phyloP scores from a whole-genome alignment of 1,284 basidiomycete genomes.

The Amylostereum areolatum region DNA sequence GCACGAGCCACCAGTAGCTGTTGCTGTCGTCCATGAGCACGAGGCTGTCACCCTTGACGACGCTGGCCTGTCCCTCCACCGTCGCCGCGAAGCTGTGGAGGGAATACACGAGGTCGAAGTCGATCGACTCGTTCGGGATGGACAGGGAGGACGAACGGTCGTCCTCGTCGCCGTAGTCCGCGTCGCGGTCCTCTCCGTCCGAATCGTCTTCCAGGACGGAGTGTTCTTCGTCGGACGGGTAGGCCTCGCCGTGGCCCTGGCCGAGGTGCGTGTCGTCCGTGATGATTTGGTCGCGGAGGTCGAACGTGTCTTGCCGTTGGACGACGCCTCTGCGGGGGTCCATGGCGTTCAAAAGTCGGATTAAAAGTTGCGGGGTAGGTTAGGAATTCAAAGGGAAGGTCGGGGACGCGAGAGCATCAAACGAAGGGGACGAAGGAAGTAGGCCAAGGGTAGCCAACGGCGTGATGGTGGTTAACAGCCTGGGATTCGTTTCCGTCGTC shows the following conservation, averaged over 20 bases:
- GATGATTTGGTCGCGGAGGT: conserved; percentile 61
- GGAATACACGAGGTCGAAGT: conserved; percentile 87
- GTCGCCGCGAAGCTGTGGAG: conserved; percentile 93
- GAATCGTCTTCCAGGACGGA: conserved; percentile 76
- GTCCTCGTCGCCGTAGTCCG: conserved; percentile 63
- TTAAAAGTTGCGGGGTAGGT: too few species aligned
- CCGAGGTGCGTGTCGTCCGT: conserved; percentile 38
- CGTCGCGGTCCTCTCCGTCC: conserved; percentile 56
- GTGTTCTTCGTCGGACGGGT: conserved; percentile 64
- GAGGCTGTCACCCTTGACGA: conserved; percentile 92
- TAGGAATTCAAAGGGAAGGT: too few species aligned
- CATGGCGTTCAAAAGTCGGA: too few species aligned
- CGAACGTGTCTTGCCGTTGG: conserved; percentile 60
- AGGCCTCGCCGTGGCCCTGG: conserved; percentile 47
- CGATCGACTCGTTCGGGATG: conserved; percentile 85
- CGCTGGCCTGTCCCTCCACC: conserved; percentile 93
- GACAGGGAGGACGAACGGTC: conserved; percentile 78
- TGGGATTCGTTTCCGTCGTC: too few species aligned
- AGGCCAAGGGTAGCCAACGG: too few species aligned
- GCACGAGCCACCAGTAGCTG: conserved; percentile 97
- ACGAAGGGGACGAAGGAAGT: too few species aligned
- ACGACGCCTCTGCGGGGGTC: background rate
- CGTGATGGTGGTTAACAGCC: too few species aligned
- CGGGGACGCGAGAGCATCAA: too few species aligned
- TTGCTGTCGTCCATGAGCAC: conserved; percentile 95